Conservation (phyloP, 306 rosid genomes). For the Hippophae tibetana region DNA sequence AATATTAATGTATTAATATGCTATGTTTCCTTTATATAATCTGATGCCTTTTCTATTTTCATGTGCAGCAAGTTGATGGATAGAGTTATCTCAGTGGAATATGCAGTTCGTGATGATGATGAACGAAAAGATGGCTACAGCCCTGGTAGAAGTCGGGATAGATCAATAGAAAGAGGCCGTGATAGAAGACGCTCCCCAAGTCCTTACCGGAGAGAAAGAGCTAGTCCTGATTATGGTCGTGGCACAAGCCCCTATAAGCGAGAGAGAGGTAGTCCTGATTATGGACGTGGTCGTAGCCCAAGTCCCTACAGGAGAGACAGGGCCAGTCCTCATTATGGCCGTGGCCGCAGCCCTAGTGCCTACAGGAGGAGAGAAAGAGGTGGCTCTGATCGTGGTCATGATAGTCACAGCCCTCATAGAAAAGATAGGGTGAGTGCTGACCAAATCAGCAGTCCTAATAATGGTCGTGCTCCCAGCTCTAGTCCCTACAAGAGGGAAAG, state of each 20-base stretch:
- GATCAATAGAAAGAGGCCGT: constrained; percentile 52
- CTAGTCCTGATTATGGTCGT: constrained; percentile 74
- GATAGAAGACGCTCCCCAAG: constrained; percentile 68
- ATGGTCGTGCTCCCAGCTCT: constrained; percentile 21
- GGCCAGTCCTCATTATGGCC: constrained; percentile 26
- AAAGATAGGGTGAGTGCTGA: constrained; percentile 23
- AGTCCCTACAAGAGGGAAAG: constrained; percentile 43
- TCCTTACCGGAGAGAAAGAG: constrained; percentile 66
- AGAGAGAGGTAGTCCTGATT: constrained; percentile 59
- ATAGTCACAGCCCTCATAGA: constrained; percentile 15
- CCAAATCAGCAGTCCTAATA: constrained; percentile 12
- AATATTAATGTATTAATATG: no score
- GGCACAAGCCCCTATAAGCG: constrained; percentile 58
- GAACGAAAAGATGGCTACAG: constrained; percentile 57
- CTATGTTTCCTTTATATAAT: no score
- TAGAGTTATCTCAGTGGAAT: constrained; percentile 72
- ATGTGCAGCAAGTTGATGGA: constrained; percentile 71
- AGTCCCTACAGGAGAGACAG: constrained; percentile 55
- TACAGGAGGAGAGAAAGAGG: no score
- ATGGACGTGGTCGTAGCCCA: constrained; percentile 47
- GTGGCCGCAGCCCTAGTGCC: no score
- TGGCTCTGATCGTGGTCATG: no score
- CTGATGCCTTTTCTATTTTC: constrained; percentile 8
- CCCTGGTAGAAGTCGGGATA: constrained; percentile 62
- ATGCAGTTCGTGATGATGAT: constrained; percentile 75